Percentiles rank a stretch among this genome's conserved stretches.
Evolutionary conservation across 2,329 filamentous ascomycete species (phyloP).

Genomic region (Sporothrix euskadiensis): DNA sequence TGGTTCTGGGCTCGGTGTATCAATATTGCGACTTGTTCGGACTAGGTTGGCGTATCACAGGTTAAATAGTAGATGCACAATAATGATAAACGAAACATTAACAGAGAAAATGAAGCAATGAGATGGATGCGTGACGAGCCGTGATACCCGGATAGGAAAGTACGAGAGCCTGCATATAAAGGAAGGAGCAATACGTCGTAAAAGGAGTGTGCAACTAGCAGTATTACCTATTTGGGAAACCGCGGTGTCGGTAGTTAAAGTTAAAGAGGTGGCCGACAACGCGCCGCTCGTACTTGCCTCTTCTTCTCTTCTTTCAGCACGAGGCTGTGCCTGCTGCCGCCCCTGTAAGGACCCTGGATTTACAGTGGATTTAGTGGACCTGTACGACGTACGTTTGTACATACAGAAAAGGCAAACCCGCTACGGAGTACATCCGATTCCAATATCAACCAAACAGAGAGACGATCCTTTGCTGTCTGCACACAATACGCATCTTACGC

Average conservation of each 20-base stretch:
- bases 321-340: slow-evolving; percentile 8
- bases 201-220: neutral
- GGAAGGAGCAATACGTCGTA: neutral
- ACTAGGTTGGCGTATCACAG: neutral
- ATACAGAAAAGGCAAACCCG: neutral
- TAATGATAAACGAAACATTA: too few relatives aligned
- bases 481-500: slow-evolving; percentile 1
- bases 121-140: neutral
- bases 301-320: neutral
- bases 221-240: slow-evolving; percentile 16
- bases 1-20: slow-evolving; percentile 2
- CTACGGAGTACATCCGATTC: neutral
- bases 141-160: neutral
- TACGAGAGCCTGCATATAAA: neutral
- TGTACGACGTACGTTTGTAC: neutral
- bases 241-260: neutral
- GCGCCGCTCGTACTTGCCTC: neutral
- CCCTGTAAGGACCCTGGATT: neutral
- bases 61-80: neutral
- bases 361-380: neutral
- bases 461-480: neutral
- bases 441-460: neutral
- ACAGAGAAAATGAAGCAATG: neutral
- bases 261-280: neutral
- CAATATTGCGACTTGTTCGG: neutral